phyloP scores from a whole-genome alignment of 495 filamentous ascomycete species.

The Aspergillus nidulans region DNA sequence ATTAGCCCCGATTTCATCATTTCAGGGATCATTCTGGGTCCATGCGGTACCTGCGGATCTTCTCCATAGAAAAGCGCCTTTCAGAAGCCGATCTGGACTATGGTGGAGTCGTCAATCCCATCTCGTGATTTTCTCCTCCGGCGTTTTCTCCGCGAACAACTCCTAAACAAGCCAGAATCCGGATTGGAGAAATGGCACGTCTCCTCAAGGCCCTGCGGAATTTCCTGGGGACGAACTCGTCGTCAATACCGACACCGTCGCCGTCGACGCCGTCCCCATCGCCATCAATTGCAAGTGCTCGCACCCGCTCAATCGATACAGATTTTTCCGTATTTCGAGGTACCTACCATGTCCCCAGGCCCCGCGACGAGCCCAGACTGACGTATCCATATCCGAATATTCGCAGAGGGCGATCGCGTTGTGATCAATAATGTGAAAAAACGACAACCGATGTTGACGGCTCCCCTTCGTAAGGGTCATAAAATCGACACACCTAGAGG shows the following conservation, averaged over 20 bases:
- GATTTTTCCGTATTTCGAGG: constrained; percentile 41
- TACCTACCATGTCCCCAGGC: constrained; percentile 10
- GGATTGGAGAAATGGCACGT: constrained; percentile 28
- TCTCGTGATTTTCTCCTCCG: not conserved
- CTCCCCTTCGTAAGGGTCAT: constrained; percentile 42
- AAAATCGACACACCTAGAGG: constrained; percentile 48
- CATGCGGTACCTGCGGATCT: not conserved
- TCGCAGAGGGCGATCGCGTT: constrained; percentile 54
- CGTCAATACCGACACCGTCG: constrained; percentile 9
- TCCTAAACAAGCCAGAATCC: not conserved
- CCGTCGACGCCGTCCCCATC: constrained; percentile 2
- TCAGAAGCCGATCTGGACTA: not conserved
- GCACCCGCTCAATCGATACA: constrained; percentile 29
- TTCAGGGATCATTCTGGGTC: not conserved
- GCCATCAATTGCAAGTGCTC: not conserved
- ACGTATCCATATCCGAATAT: not conserved
- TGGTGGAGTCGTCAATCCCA: not conserved
- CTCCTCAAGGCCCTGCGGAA: constrained; percentile 34
- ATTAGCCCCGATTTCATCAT: not conserved
- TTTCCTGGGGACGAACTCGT: constrained; percentile 20
- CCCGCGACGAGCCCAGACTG: constrained; percentile 9
- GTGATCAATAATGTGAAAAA: constrained; percentile 38
- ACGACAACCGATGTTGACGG: constrained; percentile 46
- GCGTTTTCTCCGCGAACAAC: not conserved
- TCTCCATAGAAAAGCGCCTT: not conserved